phyloP scores from a whole-genome alignment of 2,329 filamentous ascomycete species.

The Coleophoma eucalyptorum region DNA sequence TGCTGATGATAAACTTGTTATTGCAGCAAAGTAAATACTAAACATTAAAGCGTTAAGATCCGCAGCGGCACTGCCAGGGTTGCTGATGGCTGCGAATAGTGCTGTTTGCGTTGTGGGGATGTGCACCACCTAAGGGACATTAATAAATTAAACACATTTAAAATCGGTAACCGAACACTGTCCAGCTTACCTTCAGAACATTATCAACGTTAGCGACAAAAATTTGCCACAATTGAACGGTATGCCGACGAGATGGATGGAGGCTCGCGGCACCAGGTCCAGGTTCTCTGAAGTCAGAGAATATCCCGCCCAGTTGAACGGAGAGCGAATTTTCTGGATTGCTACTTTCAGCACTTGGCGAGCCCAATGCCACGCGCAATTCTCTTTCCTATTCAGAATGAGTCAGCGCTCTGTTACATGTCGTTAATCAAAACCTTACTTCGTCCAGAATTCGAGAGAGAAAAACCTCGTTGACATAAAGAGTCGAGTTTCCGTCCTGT shows the following conservation, averaged over 20 bases:
- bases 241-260: background rate
- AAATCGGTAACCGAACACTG: no score
- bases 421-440: background rate
- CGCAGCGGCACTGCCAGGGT: constrained; percentile 46
- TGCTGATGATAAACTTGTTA: constrained; percentile 27
- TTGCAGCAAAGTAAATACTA: constrained; percentile 45
- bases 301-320: background rate
- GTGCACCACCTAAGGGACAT: background rate
- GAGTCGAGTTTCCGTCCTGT: background rate
- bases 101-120: background rate
- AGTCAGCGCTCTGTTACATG: background rate
- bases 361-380: background rate
- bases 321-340: background rate
- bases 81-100: constrained; percentile 51
- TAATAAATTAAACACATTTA: no score
- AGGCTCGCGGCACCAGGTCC: background rate
- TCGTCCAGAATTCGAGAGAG: constrained; percentile 1
- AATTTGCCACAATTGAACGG: constrained; percentile 50
- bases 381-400: background rate
- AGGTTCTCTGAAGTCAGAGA: background rate
- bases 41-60: constrained; percentile 41
- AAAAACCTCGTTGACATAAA: constrained; percentile 2
- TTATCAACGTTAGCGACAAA: constrained; percentile 67
- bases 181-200: no score
- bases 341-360: background rate